These are phyloP conservation scores for Neurospora sp. DNA, from an alignment of 495 filamentous ascomycete genomes.

Conservation along the genomic window DNA sequence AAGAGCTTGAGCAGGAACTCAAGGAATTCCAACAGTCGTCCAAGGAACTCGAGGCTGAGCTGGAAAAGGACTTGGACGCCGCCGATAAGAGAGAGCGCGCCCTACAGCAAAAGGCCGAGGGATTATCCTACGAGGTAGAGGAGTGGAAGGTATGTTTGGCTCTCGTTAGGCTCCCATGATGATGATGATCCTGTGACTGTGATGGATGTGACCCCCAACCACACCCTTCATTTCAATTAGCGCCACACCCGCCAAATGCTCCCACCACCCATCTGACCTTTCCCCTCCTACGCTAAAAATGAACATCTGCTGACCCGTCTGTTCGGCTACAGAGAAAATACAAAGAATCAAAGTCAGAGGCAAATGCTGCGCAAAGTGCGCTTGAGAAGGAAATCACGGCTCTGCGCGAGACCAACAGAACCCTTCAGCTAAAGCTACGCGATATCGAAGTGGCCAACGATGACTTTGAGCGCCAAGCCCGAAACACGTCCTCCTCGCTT, in stretches of 20 bases:
- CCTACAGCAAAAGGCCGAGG: slow-evolving; percentile 77
- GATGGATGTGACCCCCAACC: not conserved
- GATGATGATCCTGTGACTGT: slow-evolving; percentile 8
- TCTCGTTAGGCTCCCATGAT: not conserved
- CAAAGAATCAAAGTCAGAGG: slow-evolving; percentile 86
- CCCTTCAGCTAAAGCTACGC: slow-evolving; percentile 68
- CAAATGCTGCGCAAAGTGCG: slow-evolving; percentile 66
- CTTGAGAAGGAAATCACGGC: slow-evolving; percentile 94
- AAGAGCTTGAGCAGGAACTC: slow-evolving; percentile 81
- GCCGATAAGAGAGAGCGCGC: slow-evolving; percentile 85
- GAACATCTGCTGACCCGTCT: not conserved
- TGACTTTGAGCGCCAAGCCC: slow-evolving; percentile 91
- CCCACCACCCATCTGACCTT: not conserved
- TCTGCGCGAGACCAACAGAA: slow-evolving; percentile 72
- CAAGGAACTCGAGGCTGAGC: slow-evolving; percentile 84
- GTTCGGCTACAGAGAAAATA: slow-evolving; percentile 64
- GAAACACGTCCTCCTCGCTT: slow-evolving; percentile 85
- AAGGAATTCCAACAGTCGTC: slow-evolving; percentile 91
- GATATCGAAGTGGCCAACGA: slow-evolving; percentile 98
- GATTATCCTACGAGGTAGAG: slow-evolving; percentile 75
- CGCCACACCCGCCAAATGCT: slow-evolving; percentile 1
- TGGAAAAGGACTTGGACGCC: slow-evolving; percentile 93
- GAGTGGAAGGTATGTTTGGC: slow-evolving; percentile 82
- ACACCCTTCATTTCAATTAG: not conserved
- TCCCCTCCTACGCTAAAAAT: not conserved